A percentile compares a stretch with the other conserved stretches of the same genome.
Conservation (phyloP, 768 basidiomycete species). For the Leccinellum rugosiceps region DNA sequence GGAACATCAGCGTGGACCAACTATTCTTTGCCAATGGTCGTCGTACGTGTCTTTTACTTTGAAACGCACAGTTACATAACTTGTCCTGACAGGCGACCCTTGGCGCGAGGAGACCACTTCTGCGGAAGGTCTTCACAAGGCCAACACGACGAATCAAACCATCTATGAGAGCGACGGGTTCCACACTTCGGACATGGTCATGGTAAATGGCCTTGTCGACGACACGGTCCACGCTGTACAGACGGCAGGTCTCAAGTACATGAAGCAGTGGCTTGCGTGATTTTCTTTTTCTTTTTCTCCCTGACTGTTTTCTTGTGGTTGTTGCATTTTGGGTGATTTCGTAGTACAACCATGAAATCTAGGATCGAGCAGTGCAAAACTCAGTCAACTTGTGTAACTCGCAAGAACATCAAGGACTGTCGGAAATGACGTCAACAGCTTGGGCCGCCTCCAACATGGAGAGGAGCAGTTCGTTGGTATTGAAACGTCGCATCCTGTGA, state of each 20-base stretch:
- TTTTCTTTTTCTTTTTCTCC: neutral
- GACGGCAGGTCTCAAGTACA: constrained; percentile 45
- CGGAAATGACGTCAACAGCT: too few relatives aligned
- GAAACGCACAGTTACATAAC: neutral
- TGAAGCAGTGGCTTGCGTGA: constrained; percentile 52
- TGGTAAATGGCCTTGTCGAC: constrained; percentile 42
- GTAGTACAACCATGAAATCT: neutral
- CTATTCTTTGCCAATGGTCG: constrained; percentile 70
- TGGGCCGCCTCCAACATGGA: too few relatives aligned
- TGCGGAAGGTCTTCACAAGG: constrained; percentile 43
- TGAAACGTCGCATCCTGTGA: too few relatives aligned
- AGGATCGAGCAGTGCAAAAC: too few relatives aligned
- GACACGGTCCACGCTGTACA: constrained; percentile 54
- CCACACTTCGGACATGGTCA: constrained; percentile 61
- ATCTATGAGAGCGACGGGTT: constrained; percentile 61
- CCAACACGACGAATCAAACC: constrained; percentile 51
- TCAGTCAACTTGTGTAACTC: too few relatives aligned
- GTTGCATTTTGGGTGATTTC: neutral
- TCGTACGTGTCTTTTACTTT: constrained; percentile 39
- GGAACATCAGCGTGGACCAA: constrained; percentile 54
- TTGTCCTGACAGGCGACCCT: constrained; percentile 53
- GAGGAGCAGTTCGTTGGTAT: too few relatives aligned
- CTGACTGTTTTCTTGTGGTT: neutral
- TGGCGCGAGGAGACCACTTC: constrained; percentile 72
- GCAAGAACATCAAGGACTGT: too few relatives aligned